These are phyloP conservation scores for Talaromyces amestolkiae DNA, from an alignment of 2,329 filamentous ascomycete genomes.

Conservation along the genomic window DNA sequence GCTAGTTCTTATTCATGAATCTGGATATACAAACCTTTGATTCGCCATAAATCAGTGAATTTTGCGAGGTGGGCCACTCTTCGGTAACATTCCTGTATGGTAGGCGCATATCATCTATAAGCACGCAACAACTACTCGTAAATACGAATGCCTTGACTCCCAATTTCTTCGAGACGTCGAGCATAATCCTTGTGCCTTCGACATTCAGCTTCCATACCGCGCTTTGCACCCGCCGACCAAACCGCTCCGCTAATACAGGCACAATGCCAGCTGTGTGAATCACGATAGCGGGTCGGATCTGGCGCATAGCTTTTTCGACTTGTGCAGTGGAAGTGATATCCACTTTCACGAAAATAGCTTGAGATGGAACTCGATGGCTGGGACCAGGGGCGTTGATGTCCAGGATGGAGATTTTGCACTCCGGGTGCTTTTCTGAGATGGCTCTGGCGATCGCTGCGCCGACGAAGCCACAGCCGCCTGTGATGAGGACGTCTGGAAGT, in stretches of 20 bases:
- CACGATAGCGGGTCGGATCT: slow-evolving; percentile 48
- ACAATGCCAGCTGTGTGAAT: slow-evolving; percentile 55
- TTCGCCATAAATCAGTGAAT: slow-evolving; percentile 45
- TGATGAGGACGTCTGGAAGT: slow-evolving; percentile 32
- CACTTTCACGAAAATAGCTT: slow-evolving; percentile 29
- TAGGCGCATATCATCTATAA: slow-evolving; percentile 50
- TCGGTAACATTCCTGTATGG: slow-evolving; percentile 41
- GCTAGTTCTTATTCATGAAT: not conserved
- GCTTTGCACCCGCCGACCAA: slow-evolving; percentile 34
- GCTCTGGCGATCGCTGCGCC: slow-evolving; percentile 40
- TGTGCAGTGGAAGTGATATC: slow-evolving; percentile 34
- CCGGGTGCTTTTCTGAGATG: slow-evolving; percentile 36
- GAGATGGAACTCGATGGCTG: slow-evolving; percentile 28
- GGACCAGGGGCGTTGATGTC: slow-evolving; percentile 34
- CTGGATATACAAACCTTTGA: slow-evolving; percentile 34
- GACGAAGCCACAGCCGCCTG: slow-evolving; percentile 42
- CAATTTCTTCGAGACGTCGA: slow-evolving; percentile 45
- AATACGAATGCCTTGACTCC: slow-evolving; percentile 54
- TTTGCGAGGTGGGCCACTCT: slow-evolving; percentile 38
- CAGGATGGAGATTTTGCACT: slow-evolving; percentile 37
- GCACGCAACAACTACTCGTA: slow-evolving; percentile 56
- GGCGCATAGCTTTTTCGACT: slow-evolving; percentile 36
- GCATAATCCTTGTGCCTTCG: slow-evolving; percentile 53
- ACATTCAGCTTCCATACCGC: slow-evolving; percentile 53
- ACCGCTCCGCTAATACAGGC: slow-evolving; percentile 40